Evolutionary conservation across 371 early-diverging fungal genomes (phyloP), one percentile per base, ranked within the genome.

Genomic region (Mucor mucedo): DNA sequence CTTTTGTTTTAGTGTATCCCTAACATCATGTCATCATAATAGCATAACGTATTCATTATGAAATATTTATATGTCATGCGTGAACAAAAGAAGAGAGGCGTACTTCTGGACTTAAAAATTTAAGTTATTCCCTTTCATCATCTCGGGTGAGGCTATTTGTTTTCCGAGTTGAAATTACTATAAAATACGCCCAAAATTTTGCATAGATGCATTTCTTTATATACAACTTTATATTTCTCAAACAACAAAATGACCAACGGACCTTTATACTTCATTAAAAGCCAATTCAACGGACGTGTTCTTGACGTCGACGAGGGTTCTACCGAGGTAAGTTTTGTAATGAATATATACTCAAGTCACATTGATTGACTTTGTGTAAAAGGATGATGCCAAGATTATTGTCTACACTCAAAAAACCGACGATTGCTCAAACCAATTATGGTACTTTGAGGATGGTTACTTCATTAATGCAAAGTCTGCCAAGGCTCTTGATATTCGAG

Each of bases 381-480:
- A 71, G 67, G 73, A 73, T 47, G 70, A 48, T 4, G 73, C 70
- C 53, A 42, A 41, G 3, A 60, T 73, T 16, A 73, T 73, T 40
- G 73, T 73, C 10, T 75, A 67, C 29, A 28, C 32, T 28, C 72
- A 75, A 55, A 75, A 75, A 59, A 3, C 14, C 8, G 70, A 67
- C 2, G 45, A 54, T 30, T 52, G 45, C 30, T 44, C 54, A 35
- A 75, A 75, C 63, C 72, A 75, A 58, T 65, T 77, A 33, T 77
- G 74, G 77, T 52, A 65, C 11, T 62, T 49, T 6, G 69, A 73
- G 47, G 55, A 73, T 63, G 77, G 73, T 11, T 71, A 66, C 28
- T 53, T 77, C 28, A 62, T 73, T 42, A 77, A 77, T 57, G 68
- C 54, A 28, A 64, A 71, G 29, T 71, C 72, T 63, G 77, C 69